phyloP scores from a whole-genome alignment of 345 rosid species.

The Hibiscus trionum region DNA sequence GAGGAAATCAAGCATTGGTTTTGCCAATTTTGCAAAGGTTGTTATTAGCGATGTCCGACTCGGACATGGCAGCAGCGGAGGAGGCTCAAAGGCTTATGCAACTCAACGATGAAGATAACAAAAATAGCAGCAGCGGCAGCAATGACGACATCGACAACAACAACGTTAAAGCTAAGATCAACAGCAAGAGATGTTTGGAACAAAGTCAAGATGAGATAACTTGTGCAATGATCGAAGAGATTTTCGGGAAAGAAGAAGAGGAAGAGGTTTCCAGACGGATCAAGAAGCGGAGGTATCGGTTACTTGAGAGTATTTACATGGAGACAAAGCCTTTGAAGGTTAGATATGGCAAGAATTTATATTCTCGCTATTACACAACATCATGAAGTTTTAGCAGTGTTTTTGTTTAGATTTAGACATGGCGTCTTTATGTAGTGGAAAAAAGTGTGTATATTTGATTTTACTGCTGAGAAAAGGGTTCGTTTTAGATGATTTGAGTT shows the following conservation, averaged over 20 bases:
- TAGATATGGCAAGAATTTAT: not conserved
- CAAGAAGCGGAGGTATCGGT: slow-evolving; percentile 25
- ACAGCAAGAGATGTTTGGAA: not conserved
- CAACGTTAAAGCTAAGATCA: not conserved
- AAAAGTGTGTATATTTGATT: too few species aligned
- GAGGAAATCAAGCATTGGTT: not conserved
- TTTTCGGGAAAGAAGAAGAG: slow-evolving; percentile 30
- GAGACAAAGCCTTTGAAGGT: slow-evolving; percentile 6
- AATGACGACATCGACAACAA: not conserved
- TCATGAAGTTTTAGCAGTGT: not conserved
- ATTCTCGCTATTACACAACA: not conserved
- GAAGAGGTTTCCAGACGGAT: slow-evolving; percentile 4
- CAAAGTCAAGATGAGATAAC: slow-evolving; percentile 18
- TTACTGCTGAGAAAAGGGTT: too few species aligned
- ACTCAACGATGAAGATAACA: slow-evolving; percentile 32
- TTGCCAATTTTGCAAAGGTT: not conserved
- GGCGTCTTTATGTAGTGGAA: too few species aligned
- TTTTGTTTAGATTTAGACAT: too few species aligned
- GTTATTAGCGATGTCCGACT: slow-evolving; percentile 3
- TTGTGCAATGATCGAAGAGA: slow-evolving; percentile 28
- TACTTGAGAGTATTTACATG: slow-evolving; percentile 24
- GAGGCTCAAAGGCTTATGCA: slow-evolving; percentile 34
- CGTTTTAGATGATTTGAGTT: too few species aligned
- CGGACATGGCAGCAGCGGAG: slow-evolving; percentile 28
- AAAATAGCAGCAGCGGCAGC: not conserved